These are phyloP conservation scores for Candida berthetii DNA, from an alignment of 805 yeast genomes.

Conservation along the genomic window DNA sequence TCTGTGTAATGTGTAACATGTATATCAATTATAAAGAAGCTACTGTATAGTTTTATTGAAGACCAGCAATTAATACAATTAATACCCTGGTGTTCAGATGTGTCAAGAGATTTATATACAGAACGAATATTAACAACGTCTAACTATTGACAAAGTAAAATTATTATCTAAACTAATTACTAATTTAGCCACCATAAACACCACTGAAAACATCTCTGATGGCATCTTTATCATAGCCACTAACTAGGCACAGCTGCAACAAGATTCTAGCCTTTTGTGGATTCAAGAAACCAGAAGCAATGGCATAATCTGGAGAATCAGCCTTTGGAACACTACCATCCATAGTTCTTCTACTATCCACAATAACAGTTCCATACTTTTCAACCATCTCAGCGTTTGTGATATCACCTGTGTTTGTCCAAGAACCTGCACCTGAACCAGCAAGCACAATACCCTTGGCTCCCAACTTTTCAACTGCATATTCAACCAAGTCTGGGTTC, in stretches of 20 bases:
- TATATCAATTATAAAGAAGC: too few relatives aligned
- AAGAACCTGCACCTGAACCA: slow-evolving; percentile 65
- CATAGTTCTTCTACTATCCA: slow-evolving; percentile 57
- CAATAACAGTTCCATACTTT: slow-evolving; percentile 38
- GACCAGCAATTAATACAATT: too few relatives aligned
- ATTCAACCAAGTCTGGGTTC: slow-evolving; percentile 25
- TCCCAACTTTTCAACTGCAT: slow-evolving; percentile 34
- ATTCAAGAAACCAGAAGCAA: slow-evolving; percentile 58
- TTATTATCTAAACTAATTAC: too few relatives aligned
- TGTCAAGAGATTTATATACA: too few relatives aligned
- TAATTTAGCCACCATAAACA: slow-evolving; percentile 30
- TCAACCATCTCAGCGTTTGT: slow-evolving; percentile 34
- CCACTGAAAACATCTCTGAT: slow-evolving; percentile 30
- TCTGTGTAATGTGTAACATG: too few relatives aligned
- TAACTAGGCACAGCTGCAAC: slow-evolving; percentile 44
- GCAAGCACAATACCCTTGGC: slow-evolving; percentile 57
- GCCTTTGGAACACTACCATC: slow-evolving; percentile 63
- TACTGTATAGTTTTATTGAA: too few relatives aligned
- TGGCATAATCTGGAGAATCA: slow-evolving; percentile 30
- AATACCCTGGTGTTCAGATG: too few relatives aligned
- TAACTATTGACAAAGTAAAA: too few relatives aligned
- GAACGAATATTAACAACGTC: too few relatives aligned
- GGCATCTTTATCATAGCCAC: slow-evolving; percentile 23
- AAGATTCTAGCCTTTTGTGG: slow-evolving; percentile 60
- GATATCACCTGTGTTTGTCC: slow-evolving; percentile 31